Base-by-base conservation (phyloP, 2,329 filamentous ascomycete genomes). In the Cladosporium velox region DNA sequence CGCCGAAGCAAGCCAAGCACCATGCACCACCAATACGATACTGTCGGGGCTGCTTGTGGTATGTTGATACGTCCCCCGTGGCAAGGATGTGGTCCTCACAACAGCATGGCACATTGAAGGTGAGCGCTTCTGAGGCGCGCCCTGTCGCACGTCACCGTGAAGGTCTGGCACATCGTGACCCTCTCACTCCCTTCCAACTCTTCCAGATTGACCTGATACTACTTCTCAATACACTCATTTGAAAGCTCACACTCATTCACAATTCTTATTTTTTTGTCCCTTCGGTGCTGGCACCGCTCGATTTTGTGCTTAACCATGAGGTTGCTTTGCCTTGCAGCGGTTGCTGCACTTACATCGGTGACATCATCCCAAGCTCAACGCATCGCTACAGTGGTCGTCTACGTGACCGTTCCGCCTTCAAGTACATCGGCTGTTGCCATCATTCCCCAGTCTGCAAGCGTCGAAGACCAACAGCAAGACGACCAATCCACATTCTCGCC, bases 1-100 rank as follows among this genome's bases (percentile, higher is more conserved):
- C 64, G 64, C 64, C 64, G 35, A 44, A 41, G 21, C 32, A 55
- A 44, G 64, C 64, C 57, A 54, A 65, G 57, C 51, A 52, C 30
- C 32, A 34, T 18, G 12, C 15, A 24, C 30, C 30, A n/a, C 34
- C 18, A 44, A 44, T 38, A 65, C 41, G 44, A 52, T 41, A 41
- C 55, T 41, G 26, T 52, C 24, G 26, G 30, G 28, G 49, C 24
- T 30, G 24, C 49, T 18, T 30, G 41, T 21, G 8, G 3, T 21
- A n/a, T 47, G 41, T 21, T 47, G n/a, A 47, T 47, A 21, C 41
- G 32, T 55, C 30, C 28, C 21, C 11, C 14, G 18, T 12, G 38
- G 24, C 47, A 30, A 32, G 24, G 34, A 24, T 51, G 59, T 41
- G 30, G 5, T 15, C 54, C 7, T 10, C 14, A 24, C 21, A 12